Base-by-base conservation (phyloP, 2,329 filamentous ascomycete genomes). In the Epichloe bromicola region DNA sequence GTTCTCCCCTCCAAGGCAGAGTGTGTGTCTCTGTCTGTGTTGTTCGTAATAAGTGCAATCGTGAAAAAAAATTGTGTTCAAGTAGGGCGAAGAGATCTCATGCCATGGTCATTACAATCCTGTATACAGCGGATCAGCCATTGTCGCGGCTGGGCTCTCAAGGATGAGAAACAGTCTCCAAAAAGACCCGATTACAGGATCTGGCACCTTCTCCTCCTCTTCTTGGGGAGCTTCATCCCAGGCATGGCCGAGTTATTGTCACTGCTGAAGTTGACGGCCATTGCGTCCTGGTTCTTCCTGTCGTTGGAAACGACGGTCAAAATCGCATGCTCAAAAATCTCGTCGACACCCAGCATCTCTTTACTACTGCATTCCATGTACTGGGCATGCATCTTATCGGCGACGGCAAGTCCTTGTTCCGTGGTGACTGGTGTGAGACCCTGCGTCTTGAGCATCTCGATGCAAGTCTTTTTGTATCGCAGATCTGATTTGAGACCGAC, bases 281-380 rank as follows among this genome's bases (percentile, higher is more conserved):
- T 69, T 54, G 69, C 67, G 64, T 80, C 77, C 54, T 76, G 68
- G 60, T 80, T 83, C 65, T 82, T 82, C 61, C 75, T 71, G 65
- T 89, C 88, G 61, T 89, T 87, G 58, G 85, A 82, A 30, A 98
- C 88, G 34, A 93, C 89, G 48, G 86, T 91, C 62, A 90, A 81
- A 64, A 98, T 90, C 51, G 93, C 93, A 55, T 82, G 77, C 67
- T 94, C 86, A 69, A 98, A 98, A 64, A 97, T 93, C 63, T 97
- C 91, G 66, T 97, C 88, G 44, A 98, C 91, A 51, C 93, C 93
- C 50, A 78, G 82, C 85, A 95, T 93, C 70, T 96, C 93, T 71
- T 97, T 97, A 70, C 88, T 95, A 66, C 89, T 95, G 77, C 93
- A 98, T 72, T 98, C 93, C 80, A 95, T 91, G 73, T 98, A 98